Base-by-base conservation (phyloP, 306 rosid genomes). In the Albizia julibrissin region DNA sequence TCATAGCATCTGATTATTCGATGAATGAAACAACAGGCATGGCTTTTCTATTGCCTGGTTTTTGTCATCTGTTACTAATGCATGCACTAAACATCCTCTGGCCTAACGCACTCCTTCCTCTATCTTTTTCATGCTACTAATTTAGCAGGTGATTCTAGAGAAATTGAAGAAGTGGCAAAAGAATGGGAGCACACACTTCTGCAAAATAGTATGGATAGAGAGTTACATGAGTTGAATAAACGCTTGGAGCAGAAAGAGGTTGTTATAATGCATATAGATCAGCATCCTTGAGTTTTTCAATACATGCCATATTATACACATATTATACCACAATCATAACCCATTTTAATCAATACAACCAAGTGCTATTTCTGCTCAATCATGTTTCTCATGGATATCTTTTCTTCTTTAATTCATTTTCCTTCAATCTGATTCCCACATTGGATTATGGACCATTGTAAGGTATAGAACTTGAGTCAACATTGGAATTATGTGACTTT, bases 121-220 rank as follows among this genome's bases (percentile, higher is more conserved):
- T 44, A 27, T 78, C 77, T 69, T 58, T 68, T 75, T 75, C 18
- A 42, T 84, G 74, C 80, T 31, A 40, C 64, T 73, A 31, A 65
- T 82, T 66, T 75, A 86, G 80, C 91, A 90, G 99, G 95, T 59
- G 99, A 92, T 80, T 82, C 97, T 24, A 80, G 87, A 86, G 98
- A 94, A 86, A 89, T 96, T 77, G 99, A 96, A 86, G 98, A 95
- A 91, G 99, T 85, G 80, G 91, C 88, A 42, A 96, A 96, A 87
- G 99, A 94, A 74, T 96, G 97, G 99, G 99, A 96, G 88, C 99
- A 96, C 89, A 96, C 93, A 75, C 97, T 96, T 86, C 87, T 96
- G 80, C 98, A 96, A 52, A 92, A 87, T 87, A 91, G 94, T 69
- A 96, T 96, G 99, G 99, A 94, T 84, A 96, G 91, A 84, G 99